phyloP scores from a whole-genome alignment of 768 basidiomycete species.

The Dacryopinax primogenitus region DNA sequence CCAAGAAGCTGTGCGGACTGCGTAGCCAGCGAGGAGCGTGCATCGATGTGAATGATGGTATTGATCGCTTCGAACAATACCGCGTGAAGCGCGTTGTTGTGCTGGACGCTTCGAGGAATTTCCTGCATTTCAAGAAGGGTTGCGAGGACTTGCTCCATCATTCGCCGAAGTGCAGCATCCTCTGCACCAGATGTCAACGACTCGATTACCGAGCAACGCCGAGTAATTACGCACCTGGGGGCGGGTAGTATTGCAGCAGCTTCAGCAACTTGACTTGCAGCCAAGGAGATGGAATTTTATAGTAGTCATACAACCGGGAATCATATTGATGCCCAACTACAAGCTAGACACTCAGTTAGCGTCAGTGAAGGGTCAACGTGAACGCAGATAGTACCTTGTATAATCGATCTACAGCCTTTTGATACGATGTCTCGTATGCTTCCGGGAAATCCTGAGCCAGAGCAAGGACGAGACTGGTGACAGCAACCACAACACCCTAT shows the following conservation, averaged over 20 bases:
- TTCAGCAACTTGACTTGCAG: slow-evolving; percentile 90
- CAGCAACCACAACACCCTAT: slow-evolving; percentile 94
- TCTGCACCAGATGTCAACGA: slow-evolving; percentile 35
- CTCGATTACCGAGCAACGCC: neutral
- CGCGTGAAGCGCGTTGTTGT: slow-evolving; percentile 96
- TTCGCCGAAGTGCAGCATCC: slow-evolving; percentile 63
- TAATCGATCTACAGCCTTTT: slow-evolving; percentile 83
- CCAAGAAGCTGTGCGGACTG: slow-evolving; percentile 85
- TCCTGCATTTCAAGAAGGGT: slow-evolving; percentile 85
- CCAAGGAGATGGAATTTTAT: slow-evolving; percentile 96
- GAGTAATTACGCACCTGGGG: slow-evolving; percentile 53
- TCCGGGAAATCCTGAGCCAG: slow-evolving; percentile 89
- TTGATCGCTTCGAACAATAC: slow-evolving; percentile 97
- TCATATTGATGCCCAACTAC: slow-evolving; percentile 78
- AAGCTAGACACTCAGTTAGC: slow-evolving; percentile 38
- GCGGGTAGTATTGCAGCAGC: slow-evolving; percentile 87
- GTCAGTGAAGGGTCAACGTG: neutral
- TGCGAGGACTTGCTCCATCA: slow-evolving; percentile 71
- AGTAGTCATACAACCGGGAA: slow-evolving; percentile 76
- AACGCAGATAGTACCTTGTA: slow-evolving; percentile 47
- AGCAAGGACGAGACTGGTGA: slow-evolving; percentile 85
- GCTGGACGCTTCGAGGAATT: slow-evolving; percentile 86
- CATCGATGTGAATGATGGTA: slow-evolving; percentile 89
- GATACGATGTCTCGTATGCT: slow-evolving; percentile 82
- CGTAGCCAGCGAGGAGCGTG: slow-evolving; percentile 74